phyloP scores from a whole-genome alignment of 345 rosid genomes.

The Raphanus raphanistrum region DNA sequence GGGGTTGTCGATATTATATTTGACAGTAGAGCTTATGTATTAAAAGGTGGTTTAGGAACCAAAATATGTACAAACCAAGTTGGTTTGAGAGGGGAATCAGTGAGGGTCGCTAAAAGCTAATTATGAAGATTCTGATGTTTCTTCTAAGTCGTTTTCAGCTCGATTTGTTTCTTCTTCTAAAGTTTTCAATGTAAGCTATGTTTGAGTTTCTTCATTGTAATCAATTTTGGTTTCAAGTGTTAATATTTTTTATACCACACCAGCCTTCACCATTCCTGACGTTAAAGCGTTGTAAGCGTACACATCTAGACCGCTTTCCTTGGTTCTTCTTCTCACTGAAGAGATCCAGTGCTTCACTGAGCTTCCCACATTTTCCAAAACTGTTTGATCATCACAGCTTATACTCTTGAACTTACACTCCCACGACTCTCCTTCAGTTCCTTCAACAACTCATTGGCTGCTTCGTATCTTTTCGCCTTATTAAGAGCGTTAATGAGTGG shows the following conservation, averaged over 20 bases:
- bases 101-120: neutral
- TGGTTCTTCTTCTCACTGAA: too few species aligned
- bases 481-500: slow-evolving; percentile 91
- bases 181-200: slow-evolving; percentile 10
- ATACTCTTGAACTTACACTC: slow-evolving; percentile 63
- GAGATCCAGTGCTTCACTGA: too few species aligned
- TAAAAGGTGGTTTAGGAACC: neutral
- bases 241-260: neutral
- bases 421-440: slow-evolving; percentile 88
- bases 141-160: slow-evolving; percentile 33
- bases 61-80: neutral
- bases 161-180: slow-evolving; percentile 36
- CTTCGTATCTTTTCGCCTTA: slow-evolving; percentile 80
- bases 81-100: neutral
- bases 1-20: neutral
- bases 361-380: too few species aligned
- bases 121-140: slow-evolving; percentile 31
- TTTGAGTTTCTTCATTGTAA: slow-evolving; percentile 18
- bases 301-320: too few species aligned
- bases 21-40: neutral
- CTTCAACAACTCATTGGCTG: slow-evolving; percentile 74
- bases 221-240: slow-evolving; percentile 14
- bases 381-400: too few species aligned
- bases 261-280: too few species aligned
- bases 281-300: too few species aligned